Conservation (phyloP, 2,329 filamentous ascomycete genomes). For the Rugonectria rugulosa region DNA sequence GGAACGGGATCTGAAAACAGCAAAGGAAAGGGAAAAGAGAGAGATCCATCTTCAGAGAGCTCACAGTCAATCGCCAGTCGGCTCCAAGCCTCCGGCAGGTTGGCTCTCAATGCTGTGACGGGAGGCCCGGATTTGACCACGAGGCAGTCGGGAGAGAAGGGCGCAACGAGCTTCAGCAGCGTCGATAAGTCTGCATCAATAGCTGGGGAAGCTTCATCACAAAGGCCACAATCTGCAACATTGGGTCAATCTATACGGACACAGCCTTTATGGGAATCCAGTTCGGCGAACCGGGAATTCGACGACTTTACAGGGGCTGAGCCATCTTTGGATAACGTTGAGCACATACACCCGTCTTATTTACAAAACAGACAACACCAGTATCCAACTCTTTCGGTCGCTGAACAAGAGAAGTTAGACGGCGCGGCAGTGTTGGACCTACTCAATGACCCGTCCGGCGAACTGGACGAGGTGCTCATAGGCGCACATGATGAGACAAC, state of each 20-base stretch:
- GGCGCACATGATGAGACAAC: slow-evolving; percentile 31
- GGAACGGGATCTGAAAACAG: slow-evolving; percentile 1
- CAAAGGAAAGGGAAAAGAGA: slow-evolving; percentile 30
- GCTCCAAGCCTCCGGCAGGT: slow-evolving; percentile 38
- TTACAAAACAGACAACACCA: background rate
- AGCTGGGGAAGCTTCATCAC: slow-evolving; percentile 33
- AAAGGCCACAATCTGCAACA: slow-evolving; percentile 24
- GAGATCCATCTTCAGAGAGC: slow-evolving; percentile 25
- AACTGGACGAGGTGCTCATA: slow-evolving; percentile 27
- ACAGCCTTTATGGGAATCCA: slow-evolving; percentile 30
- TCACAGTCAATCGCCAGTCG: slow-evolving; percentile 30
- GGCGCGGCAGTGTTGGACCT: slow-evolving; percentile 50
- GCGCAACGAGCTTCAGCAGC: slow-evolving; percentile 22
- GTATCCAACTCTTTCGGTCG: slow-evolving; percentile 7
- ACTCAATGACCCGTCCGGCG: slow-evolving; percentile 40
- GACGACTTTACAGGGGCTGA: slow-evolving; percentile 35
- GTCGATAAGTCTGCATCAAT: slow-evolving; percentile 22
- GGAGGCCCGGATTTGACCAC: slow-evolving; percentile 26
- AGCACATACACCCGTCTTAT: background rate
- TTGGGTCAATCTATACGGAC: slow-evolving; percentile 26
- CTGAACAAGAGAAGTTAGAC: slow-evolving; percentile 42
- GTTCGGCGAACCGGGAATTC: slow-evolving; percentile 43
- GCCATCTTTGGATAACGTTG: slow-evolving; percentile 13
- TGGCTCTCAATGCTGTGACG: slow-evolving; percentile 37
- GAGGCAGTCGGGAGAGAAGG: slow-evolving; percentile 31